These are phyloP conservation scores for Vigna reflexopilosa DNA, from an alignment of 306 rosid genomes.

Conservation along the genomic window DNA sequence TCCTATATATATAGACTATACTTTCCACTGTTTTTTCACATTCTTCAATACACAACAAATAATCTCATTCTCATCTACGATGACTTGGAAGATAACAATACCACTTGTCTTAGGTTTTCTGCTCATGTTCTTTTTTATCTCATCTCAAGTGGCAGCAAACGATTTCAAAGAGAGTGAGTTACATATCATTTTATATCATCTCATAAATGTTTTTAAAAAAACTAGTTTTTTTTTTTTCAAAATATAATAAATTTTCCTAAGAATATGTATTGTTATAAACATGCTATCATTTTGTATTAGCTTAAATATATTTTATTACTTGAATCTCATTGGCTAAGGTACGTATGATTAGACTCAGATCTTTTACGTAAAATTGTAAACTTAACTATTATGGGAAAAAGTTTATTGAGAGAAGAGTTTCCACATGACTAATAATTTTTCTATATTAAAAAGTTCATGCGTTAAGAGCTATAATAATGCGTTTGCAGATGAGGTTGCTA, in stretches of 20 bases:
- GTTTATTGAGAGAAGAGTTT: too few relatives aligned
- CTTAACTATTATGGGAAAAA: too few relatives aligned
- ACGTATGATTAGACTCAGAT: too few relatives aligned
- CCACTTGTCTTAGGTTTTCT: not conserved
- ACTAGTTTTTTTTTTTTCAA: not conserved
- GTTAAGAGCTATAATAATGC: too few relatives aligned
- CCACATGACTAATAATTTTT: too few relatives aligned
- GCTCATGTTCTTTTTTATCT: not conserved
- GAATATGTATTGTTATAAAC: not conserved
- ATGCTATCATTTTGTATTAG: not conserved
- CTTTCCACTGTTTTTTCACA: not conserved
- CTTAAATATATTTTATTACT: not conserved
- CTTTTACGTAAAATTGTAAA: too few relatives aligned
- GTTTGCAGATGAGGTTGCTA: too few relatives aligned
- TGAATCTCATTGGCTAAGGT: too few relatives aligned
- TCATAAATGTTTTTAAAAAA: not conserved
- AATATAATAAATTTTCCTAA: too few relatives aligned
- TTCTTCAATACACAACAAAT: not conserved
- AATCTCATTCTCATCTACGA: not conserved
- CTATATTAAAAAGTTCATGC: too few relatives aligned
- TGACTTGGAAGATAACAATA: not conserved
- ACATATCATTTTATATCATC: not conserved
- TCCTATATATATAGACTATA: slow-evolving; percentile 35
- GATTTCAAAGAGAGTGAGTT: not conserved
- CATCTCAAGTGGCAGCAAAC: not conserved